Evolutionary conservation across 768 basidiomycete species (phyloP).

Genomic region (Polyporus arcularius): DNA sequence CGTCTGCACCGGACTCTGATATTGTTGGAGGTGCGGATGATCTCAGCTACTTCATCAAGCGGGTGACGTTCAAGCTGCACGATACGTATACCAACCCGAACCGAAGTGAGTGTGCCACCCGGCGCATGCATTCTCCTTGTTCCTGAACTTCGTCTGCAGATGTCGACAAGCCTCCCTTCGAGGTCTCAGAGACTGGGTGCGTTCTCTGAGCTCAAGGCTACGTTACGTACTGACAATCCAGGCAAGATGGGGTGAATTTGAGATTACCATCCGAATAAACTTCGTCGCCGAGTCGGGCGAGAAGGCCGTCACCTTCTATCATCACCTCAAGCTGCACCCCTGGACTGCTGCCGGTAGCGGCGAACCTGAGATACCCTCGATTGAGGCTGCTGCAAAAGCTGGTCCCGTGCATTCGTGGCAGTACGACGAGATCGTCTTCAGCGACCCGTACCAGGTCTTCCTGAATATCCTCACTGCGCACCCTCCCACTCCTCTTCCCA

Average conservation of each 20-base stretch:
- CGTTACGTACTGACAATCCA: background rate
- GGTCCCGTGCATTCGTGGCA: constrained; percentile 96
- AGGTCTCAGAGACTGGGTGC: constrained; percentile 93
- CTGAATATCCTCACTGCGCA: constrained; percentile 78
- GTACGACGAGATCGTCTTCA: constrained; percentile 97
- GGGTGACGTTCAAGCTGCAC: constrained; percentile 96
- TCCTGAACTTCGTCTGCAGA: constrained; percentile 45
- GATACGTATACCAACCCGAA: constrained; percentile 93
- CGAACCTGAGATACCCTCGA: constrained; percentile 67
- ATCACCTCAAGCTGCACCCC: constrained; percentile 94
- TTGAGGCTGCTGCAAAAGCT: constrained; percentile 63
- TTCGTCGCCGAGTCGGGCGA: constrained; percentile 90
- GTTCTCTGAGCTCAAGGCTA: constrained; percentile 18
- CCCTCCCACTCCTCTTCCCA: constrained; percentile 82
- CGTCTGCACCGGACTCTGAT: constrained; percentile 70
- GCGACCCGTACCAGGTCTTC: constrained; percentile 88
- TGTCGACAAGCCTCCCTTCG: constrained; percentile 91
- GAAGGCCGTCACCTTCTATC: constrained; percentile 84
- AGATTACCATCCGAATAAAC: constrained; percentile 88
- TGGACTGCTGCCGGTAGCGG: constrained; percentile 70
- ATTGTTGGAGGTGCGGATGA: constrained; percentile 91
- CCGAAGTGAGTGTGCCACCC: constrained; percentile 62
- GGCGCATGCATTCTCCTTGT: background rate
- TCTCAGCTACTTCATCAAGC: constrained; percentile 87
- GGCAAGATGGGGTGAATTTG: constrained; percentile 98